Base-by-base conservation (phyloP, 2,329 filamentous ascomycete species). In the Diaporthe amygdali region DNA sequence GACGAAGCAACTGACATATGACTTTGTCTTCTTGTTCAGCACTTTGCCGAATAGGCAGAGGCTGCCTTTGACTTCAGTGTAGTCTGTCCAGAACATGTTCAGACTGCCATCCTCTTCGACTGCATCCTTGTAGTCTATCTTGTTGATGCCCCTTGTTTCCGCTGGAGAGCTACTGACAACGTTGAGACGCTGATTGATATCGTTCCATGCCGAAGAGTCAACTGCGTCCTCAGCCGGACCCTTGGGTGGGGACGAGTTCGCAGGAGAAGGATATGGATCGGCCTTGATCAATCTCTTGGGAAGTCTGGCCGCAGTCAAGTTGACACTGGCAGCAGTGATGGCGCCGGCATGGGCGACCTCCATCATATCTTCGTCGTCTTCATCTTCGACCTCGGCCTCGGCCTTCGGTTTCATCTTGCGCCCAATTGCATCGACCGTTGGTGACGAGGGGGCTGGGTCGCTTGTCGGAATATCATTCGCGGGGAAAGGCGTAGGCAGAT, bases 1-100 rank as follows among this genome's bases (percentile, higher is more conserved):
- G 80, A 98, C 89, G 77, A 99, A 98, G 77, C 95, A 97, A 82
- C 96, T 99, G 72, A 95, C 92, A 79, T 94, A 95, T 52, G 86
- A 86, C 66, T 89, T 91, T 1, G 90, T 94, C 77, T 91, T 93
- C 81, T 95, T 97, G 84, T 98, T 95, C 77, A 95, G 91, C 30
- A 98, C 96, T 79, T 99, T 99, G 74, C 96, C 96, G 78, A 99
- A 98, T 14, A 99, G 88, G 80, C 95, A 98, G 12, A 99, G 85
- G 76, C 92, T 96, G 71, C 96, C 96, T 77, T 95, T 95, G 79
- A 97, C 86, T 79, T 99, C 96, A 0, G 93, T 94, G 78, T 97
- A 99, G 81, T 99, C 96, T 9, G 94, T 93, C 96, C 96, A 99
- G 84, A 98, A 99, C 85, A 99, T 94, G 75, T 92, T 92, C 37